A percentile compares a stretch with the other conserved stretches of the same genome.
These are phyloP conservation scores for Neurospora cerealis DNA, from an alignment of 495 filamentous ascomycete species.

Conservation along the genomic window DNA sequence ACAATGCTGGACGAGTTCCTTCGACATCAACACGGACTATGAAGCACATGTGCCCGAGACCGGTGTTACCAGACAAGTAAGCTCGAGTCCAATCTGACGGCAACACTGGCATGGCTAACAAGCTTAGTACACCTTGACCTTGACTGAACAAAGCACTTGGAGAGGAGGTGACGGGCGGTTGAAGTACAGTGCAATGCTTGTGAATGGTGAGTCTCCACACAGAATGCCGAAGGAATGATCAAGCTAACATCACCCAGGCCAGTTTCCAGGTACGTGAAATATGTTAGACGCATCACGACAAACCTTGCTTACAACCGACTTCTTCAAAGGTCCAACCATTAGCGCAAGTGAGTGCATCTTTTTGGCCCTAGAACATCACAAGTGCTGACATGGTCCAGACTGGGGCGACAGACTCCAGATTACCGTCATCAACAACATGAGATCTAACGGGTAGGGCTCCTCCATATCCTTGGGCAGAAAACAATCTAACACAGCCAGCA, in stretches of 20 bases:
- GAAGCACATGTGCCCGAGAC: conserved; percentile 17
- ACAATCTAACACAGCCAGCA: conserved; percentile 5
- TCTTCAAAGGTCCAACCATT: conserved; percentile 42
- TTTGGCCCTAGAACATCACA: conserved; percentile 3
- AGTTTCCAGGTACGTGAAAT: conserved; percentile 15
- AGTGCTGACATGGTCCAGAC: conserved; percentile 14
- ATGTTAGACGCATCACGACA: neutral
- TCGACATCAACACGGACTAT: conserved; percentile 29
- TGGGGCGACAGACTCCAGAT: conserved; percentile 52
- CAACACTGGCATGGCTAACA: neutral
- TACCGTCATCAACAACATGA: conserved; percentile 43
- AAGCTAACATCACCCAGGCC: conserved; percentile 6
- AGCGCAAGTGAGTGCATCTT: conserved; percentile 17
- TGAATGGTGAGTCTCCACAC: conserved; percentile 25
- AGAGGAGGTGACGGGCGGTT: conserved; percentile 36
- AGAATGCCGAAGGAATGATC: neutral
- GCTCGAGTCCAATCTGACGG: neutral
- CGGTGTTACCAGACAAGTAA: conserved; percentile 18
- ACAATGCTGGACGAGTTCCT: conserved; percentile 26
- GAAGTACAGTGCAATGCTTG: conserved; percentile 30
- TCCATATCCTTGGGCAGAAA: neutral
- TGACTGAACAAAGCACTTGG: conserved; percentile 25
- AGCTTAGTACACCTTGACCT: conserved; percentile 27
- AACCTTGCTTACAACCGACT: neutral
- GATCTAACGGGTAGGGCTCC: conserved; percentile 23